phyloP scores from a whole-genome alignment of 148 eudicot species.

The Agrostemma githago region DNA sequence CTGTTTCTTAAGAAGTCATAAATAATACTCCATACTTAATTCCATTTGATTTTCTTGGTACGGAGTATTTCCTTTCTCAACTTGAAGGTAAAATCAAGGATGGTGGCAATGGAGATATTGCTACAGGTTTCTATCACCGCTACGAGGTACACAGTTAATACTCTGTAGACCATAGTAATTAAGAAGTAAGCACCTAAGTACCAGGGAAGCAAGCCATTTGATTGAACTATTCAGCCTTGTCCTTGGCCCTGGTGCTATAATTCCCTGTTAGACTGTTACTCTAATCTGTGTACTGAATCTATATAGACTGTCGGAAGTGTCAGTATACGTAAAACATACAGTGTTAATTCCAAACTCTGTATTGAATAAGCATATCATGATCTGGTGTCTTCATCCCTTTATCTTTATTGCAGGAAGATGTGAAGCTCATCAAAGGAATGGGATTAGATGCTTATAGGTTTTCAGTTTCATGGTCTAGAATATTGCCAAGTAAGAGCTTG shows the following conservation, averaged over 20 bases:
- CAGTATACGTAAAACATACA: no score
- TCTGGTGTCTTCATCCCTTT: not conserved
- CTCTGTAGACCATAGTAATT: not conserved
- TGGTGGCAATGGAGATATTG: conserved; percentile 32
- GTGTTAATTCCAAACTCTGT: not conserved
- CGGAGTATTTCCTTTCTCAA: not conserved
- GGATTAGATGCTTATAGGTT: conserved; percentile 38
- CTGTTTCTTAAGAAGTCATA: not conserved
- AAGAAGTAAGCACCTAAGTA: not conserved
- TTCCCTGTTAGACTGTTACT: no score
- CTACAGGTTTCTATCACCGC: conserved; percentile 26
- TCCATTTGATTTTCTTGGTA: not conserved
- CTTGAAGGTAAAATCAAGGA: conserved; percentile 28
- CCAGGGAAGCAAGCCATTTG: no score
- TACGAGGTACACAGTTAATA: conserved; percentile 21
- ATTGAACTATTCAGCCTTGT: no score
- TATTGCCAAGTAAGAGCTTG: conserved; percentile 33
- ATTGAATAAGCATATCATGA: not conserved
- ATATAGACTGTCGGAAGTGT: no score
- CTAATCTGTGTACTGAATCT: no score
- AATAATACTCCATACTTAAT: no score
- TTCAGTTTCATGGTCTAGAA: conserved; percentile 40
- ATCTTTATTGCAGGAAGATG: conserved; percentile 32
- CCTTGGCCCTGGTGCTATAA: no score
- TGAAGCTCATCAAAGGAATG: conserved; percentile 31